Evolutionary conservation across 2,329 filamentous ascomycete genomes (phyloP), one percentile per base, ranked within the genome.

Genomic region (Colletotrichum cereale): DNA sequence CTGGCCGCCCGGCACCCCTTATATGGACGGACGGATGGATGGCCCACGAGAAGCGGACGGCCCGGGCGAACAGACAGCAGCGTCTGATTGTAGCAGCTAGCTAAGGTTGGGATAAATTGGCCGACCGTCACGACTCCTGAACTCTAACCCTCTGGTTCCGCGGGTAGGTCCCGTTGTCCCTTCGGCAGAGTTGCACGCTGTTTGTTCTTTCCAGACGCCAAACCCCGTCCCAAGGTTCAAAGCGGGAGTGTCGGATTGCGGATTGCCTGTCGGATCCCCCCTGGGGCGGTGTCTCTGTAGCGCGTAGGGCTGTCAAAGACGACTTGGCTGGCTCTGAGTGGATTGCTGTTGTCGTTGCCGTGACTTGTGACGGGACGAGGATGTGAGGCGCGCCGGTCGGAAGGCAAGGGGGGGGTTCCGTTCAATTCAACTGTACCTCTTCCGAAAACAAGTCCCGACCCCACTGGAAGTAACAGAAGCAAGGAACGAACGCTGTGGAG

Each of bases 231-330:
- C 24, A n/a, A 48, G 58, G 47, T 63, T 53, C 69, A 64, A 58
- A 69, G 65, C 65, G 66, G 69, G 65, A 68, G 55, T 47, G 44
- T 71, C 52, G 58, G 65, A 42, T 56, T 69, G 48, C 38, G 53
- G 34, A 34, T 38, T 26, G 34, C 60, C 53, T n/a, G 38, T 63
- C 29, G 31, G 29, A 56, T 62, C 44, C 34, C 50, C 52, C 50
- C 42, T 61, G 38, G 61, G 61, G 6, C 38, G 44, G 38, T 50
- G 29, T 56, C 50, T 24, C 31, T 36, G 24, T 61, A 50, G 18
- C 47, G 18, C 47, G 56, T 72, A 69, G 47, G 69, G 69, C 65
- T 68, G 58, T 42, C 36, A 63, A 24, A 36, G 55, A 57, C n/a
- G 26, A 36, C 14, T 56, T 56, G 36, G 38, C 50, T 34, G 26